Percentiles rank a stretch among this genome's conserved stretches.
Evolutionary conservation across 2,329 filamentous ascomycete genomes (phyloP).

Genomic region (Acrocalymma vagum): DNA sequence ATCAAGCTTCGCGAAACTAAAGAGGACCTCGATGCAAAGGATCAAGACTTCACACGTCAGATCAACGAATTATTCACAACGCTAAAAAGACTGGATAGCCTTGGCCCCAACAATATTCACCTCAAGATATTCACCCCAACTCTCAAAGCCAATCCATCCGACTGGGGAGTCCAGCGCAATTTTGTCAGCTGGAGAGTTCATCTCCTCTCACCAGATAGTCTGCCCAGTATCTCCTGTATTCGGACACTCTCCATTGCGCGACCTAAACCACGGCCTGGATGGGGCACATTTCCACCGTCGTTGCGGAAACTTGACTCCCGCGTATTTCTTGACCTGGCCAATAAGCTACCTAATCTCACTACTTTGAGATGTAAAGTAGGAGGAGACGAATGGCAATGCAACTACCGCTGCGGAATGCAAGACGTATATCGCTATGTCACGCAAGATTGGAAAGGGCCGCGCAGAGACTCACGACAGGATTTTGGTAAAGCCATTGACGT

Average conservation of each 20-base stretch:
- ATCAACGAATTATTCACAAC: constrained; percentile 14
- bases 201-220: constrained; percentile 12
- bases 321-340: constrained; percentile 10
- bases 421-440: not conserved
- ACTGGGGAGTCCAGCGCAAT: too few relatives aligned
- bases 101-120: too few relatives aligned
- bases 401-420: too few relatives aligned
- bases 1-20: constrained; percentile 15
- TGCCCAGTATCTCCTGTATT: constrained; percentile 16
- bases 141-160: too few relatives aligned
- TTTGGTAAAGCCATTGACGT: not conserved
- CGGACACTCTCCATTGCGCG: constrained; percentile 8
- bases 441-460: constrained; percentile 1
- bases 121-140: too few relatives aligned
- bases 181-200: constrained; percentile 26
- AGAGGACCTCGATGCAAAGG: constrained; percentile 13
- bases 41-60: constrained; percentile 19
- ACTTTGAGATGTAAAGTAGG: not conserved
- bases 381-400: constrained; percentile 1
- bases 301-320: constrained; percentile 11
- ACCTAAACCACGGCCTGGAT: too few relatives aligned
- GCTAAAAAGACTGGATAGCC: constrained; percentile 16
- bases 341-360: constrained; percentile 1
- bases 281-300: too few relatives aligned
- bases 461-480: constrained; percentile 5